A percentile compares a stretch with the other conserved stretches of the same genome.
These are phyloP conservation scores for Cunninghamia lanceolata DNA, from an alignment of 75 land plant species.

Conservation along the genomic window DNA sequence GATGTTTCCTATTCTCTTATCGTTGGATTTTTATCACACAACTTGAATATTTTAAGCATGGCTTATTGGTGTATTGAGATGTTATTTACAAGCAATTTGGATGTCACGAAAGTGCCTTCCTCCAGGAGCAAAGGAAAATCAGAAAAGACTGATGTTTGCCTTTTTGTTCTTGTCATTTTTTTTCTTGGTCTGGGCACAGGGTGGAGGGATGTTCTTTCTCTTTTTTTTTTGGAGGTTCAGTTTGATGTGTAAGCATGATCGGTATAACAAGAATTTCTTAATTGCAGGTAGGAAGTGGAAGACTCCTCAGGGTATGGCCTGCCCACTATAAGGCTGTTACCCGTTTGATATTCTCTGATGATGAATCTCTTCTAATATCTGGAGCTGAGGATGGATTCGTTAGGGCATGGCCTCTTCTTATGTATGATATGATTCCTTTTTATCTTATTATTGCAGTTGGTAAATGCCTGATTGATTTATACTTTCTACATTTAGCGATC, in stretches of 20 bases:
- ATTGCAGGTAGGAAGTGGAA: constrained; percentile 70
- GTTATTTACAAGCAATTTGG: not conserved
- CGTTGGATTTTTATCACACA: not conserved
- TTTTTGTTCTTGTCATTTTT: not conserved
- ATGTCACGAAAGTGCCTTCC: not conserved
- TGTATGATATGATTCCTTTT: constrained; percentile 24
- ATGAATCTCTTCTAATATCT: constrained; percentile 73
- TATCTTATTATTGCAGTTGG: not conserved
- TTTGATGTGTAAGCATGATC: not conserved
- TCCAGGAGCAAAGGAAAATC: not conserved
- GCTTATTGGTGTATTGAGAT: not conserved
- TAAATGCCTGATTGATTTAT: not conserved
- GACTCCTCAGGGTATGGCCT: constrained; percentile 74
- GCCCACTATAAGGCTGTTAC: constrained; percentile 80
- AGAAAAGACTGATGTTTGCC: not conserved
- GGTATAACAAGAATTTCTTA: not conserved
- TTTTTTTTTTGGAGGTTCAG: not conserved
- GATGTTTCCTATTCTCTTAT: not conserved
- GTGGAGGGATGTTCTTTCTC: not conserved
- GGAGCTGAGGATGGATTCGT: constrained; percentile 88
- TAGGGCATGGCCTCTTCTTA: constrained; percentile 74
- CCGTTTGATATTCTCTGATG: constrained; percentile 70
- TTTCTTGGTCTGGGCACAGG: not conserved
- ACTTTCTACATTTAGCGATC: not conserved
- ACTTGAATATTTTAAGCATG: not conserved